phyloP scores from a whole-genome alignment of 1,284 basidiomycete genomes.

The Hypsizygus ulmarius region DNA sequence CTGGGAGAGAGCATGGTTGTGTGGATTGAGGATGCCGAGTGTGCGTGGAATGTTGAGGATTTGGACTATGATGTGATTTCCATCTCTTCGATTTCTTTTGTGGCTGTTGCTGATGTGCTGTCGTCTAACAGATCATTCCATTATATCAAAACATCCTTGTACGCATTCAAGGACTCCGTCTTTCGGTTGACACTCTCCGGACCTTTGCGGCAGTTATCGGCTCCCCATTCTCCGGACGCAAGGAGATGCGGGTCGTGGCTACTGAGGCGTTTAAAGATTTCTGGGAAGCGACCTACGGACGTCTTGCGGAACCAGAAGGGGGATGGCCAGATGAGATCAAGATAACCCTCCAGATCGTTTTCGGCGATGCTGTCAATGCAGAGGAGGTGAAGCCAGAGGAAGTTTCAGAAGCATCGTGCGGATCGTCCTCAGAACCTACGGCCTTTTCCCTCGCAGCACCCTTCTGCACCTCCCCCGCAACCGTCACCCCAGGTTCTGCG shows the following conservation, averaged over 20 bases:
- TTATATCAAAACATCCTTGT: constrained; percentile 58
- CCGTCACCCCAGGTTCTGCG: background rate
- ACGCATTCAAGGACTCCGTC: constrained; percentile 44
- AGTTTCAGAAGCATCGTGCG: constrained; percentile 6
- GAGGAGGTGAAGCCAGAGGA: background rate
- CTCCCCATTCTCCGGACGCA: constrained; percentile 48
- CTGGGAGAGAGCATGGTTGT: constrained; percentile 50
- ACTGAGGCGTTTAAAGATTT: constrained; percentile 53
- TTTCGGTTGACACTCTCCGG: constrained; percentile 37
- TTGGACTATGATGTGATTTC: constrained; percentile 55
- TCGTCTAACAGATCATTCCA: constrained; percentile 44
- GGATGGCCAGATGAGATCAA: constrained; percentile 53
- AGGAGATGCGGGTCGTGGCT: constrained; percentile 42
- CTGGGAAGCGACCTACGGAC: constrained; percentile 50
- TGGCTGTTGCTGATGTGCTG: constrained; percentile 9
- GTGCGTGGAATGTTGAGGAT: constrained; percentile 48
- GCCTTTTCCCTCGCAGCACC: constrained; percentile 5
- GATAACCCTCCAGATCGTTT: constrained; percentile 33
- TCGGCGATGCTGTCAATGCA: constrained; percentile 1
- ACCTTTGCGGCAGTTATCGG: constrained; percentile 47
- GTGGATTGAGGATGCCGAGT: constrained; percentile 63
- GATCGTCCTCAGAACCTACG: background rate
- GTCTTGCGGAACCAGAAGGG: constrained; percentile 35
- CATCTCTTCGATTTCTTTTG: constrained; percentile 5
- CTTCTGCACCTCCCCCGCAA: background rate